Base-by-base conservation (phyloP, 2,329 filamentous ascomycete genomes). In the Fusarium irregulare region DNA sequence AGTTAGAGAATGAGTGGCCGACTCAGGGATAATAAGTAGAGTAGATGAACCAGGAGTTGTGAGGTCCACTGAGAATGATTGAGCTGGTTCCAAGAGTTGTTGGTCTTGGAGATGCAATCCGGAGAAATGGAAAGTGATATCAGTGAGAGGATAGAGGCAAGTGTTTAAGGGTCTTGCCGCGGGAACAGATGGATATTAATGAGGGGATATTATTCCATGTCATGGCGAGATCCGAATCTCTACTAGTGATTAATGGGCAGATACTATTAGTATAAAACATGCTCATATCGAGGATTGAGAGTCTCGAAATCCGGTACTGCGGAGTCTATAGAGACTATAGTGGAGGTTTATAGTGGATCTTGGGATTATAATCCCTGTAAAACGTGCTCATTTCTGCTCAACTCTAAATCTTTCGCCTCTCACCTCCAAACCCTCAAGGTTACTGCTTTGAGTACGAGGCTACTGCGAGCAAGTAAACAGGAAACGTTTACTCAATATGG, bases 301-400 rank as follows among this genome's bases (percentile, higher is more conserved):
- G 55, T 64, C 57, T 66, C 62, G 27, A 45, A 23, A 45, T 66
- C 37, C 55, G 30, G 49, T 34, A 20, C 60, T 60, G 56, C 61
- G 50, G 65, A 60, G 61, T 28, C 30, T 27, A 18, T 37, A 48
- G 44, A 57, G 62, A 25, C 49, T 40, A 16, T 28, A 42, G 60
- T 66, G 49, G 64, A 55, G 60, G 23, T 27, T 30, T 23, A 40
- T 55, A 55, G 54, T 59, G 46, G 54, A 63, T 56, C 28, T 13
- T 12, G 2, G 13, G 12, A 13, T 0, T 28, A 12, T 28, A 28
- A 28, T 54, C 75, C 72, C 68, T 41, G 70, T 64, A 76, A 79
- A 79, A 80, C 75, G 68, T 80, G 78, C 78, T 79, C 78, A 80
- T 79, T 78, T 56, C 59, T 79, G 78, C 78, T 79, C 78, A 78